These are phyloP conservation scores for Posidonia oceanica DNA, from an alignment of 116 monocot species.

Conservation along the genomic window DNA sequence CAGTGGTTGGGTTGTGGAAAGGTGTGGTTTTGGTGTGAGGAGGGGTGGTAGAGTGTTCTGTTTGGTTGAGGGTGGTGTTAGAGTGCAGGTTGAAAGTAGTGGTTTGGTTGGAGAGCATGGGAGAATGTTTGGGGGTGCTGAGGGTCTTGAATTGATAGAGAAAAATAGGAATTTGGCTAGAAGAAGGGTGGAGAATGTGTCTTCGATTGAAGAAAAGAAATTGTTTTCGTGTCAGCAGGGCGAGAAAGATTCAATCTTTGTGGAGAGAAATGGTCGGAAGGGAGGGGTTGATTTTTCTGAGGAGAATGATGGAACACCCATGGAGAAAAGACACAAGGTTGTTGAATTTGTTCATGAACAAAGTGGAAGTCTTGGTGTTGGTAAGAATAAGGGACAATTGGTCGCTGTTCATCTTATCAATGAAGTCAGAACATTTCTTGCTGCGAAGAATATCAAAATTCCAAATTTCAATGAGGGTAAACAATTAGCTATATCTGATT, in stretches of 20 bases:
- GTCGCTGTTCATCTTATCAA: background rate
- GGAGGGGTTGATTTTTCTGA: no score
- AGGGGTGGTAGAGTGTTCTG: background rate
- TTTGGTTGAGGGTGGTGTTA: background rate
- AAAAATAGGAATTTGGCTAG: background rate
- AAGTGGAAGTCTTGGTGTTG: background rate
- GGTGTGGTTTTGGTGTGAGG: background rate
- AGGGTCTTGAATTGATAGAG: background rate
- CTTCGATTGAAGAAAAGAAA: background rate
- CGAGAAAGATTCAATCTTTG: no score
- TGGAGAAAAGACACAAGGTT: background rate
- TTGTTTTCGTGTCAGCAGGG: background rate
- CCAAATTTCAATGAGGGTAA: background rate
- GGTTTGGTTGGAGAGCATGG: background rate
- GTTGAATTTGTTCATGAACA: background rate
- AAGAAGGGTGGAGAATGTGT: background rate
- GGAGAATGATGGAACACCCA: no score
- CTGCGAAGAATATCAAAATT: background rate
- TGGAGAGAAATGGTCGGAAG: no score
- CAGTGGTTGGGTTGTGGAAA: background rate
- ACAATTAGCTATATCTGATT: constrained; percentile 1
- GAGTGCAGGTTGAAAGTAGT: background rate
- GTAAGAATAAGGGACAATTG: background rate
- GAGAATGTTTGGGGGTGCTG: background rate
- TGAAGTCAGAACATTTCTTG: background rate